Evolutionary conservation across 1,139 yeast species (phyloP), one percentile per base, ranked within the genome.

Genomic region (Scheffersomyces parashehatae): DNA sequence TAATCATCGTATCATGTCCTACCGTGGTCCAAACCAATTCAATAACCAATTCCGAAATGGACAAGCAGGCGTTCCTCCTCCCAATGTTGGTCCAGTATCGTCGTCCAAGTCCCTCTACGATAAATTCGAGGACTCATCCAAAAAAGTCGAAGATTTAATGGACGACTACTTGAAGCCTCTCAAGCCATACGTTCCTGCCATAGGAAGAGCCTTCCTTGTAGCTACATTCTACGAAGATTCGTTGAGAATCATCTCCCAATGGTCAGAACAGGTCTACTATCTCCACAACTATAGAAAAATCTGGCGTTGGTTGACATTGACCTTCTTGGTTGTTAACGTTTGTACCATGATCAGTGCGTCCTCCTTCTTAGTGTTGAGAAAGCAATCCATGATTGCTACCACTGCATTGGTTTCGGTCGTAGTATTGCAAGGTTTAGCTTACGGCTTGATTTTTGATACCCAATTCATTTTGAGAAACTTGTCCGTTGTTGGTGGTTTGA

Each of bases 201-300:
- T 93, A 53, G 98, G 97, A 28, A 78, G 99, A 46, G 83, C 88
- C 49, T 80, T 91, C 56, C 90, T 93, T 53, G 97, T 93, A 47
- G 97, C 96, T 41, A 93, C 99, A 1, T 93, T 91, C 62, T 81
- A 83, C 56, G 99, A 93, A 66, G 99, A 93, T 61, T 82, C 97
- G 2, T 64, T 86, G 46, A 79, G 99, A 64, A 88, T 93, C 57
- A 60, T 84, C 47, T 74, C 90, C 12, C 98, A 91, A 67, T 93
- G 98, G 98, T 67, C 77, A 29, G 96, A 90, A 59, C 99, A 93
- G 66, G 89, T 89, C 28, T 85, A 82, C 62, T 93, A 88, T 64
- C 75, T 93, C 56, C 81, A 88, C 72, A 81, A 81, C 55, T 87
- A 84, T 70, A 83, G 96, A 60, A 89, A 85, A 56, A 68, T 85